A percentile compares a stretch with the other conserved stretches of the same genome.
Evolutionary conservation across 208 protist species (phyloP).

Genomic region (Entamoeba invadens): DNA sequence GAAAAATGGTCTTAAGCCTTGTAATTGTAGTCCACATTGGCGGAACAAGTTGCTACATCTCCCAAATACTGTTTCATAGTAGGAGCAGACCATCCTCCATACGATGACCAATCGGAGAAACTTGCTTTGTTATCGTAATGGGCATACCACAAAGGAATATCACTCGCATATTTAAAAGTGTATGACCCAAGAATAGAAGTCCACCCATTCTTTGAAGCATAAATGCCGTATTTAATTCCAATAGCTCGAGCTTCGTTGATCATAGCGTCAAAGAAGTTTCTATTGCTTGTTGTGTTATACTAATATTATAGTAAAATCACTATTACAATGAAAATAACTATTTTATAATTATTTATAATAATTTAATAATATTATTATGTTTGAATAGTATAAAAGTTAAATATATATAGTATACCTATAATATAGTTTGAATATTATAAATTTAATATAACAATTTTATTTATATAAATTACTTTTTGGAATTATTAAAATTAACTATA

Average conservation of each 20-base stretch:
- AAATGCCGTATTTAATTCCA: background rate
- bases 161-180: background rate
- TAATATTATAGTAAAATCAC: no score
- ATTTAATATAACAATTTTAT: no score
- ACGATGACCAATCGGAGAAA: background rate
- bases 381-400: no score
- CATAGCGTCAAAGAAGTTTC: background rate
- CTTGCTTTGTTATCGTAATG: background rate
- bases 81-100: background rate
- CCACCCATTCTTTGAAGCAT: background rate
- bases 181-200: background rate
- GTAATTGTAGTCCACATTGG: background rate
- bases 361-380: no score
- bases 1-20: background rate
- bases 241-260: background rate
- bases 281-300: background rate
- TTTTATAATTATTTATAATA: no score
- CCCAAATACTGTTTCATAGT: background rate
- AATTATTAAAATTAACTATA: no score
- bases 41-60: background rate
- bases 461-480: no score
- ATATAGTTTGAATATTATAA: no score
- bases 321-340: no score
- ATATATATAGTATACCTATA: no score
- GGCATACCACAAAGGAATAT: background rate